Conservation (phyloP, 805 yeast genomes). For the Saccharomycopsis javanensis region DNA sequence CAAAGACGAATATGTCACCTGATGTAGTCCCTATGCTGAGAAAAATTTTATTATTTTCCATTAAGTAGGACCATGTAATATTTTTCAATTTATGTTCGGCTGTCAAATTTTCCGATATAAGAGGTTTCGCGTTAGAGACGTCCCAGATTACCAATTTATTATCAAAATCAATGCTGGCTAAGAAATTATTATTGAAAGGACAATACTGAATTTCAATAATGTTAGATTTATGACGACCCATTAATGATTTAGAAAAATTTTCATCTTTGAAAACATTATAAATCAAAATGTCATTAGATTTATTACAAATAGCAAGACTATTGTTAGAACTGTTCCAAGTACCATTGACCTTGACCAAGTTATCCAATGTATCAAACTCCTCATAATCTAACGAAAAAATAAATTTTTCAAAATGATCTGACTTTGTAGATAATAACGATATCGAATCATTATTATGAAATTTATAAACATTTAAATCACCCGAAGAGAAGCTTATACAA, state of each 20-base stretch:
- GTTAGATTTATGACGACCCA: conserved; percentile 20
- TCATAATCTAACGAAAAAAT: neutral
- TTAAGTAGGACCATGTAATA: conserved; percentile 28
- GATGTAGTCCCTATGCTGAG: conserved; percentile 29
- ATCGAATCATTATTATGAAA: conserved; percentile 4
- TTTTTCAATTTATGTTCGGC: conserved; percentile 23
- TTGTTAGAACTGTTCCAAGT: conserved; percentile 42
- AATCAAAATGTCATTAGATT: conserved; percentile 36
- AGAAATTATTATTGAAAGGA: conserved; percentile 41
- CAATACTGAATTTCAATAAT: conserved; percentile 51
- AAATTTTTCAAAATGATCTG: neutral
- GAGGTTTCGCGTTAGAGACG: conserved; percentile 28
- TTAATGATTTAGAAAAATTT: neutral
- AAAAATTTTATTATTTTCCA: conserved; percentile 20
- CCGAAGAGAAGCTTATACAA: conserved; percentile 50
- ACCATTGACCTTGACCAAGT: conserved; percentile 30
- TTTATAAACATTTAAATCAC: conserved; percentile 46
- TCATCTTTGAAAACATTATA: conserved; percentile 22
- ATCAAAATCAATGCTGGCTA: conserved; percentile 52
- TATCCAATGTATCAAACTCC: conserved; percentile 26
- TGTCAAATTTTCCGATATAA: conserved; percentile 26
- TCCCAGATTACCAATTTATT: conserved; percentile 51
- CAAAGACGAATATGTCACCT: conserved; percentile 31
- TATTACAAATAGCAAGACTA: conserved; percentile 56
- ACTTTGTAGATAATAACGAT: neutral